phyloP scores from a whole-genome alignment of 495 filamentous ascomycete species.

The Umbilicaria muhlenbergii region DNA sequence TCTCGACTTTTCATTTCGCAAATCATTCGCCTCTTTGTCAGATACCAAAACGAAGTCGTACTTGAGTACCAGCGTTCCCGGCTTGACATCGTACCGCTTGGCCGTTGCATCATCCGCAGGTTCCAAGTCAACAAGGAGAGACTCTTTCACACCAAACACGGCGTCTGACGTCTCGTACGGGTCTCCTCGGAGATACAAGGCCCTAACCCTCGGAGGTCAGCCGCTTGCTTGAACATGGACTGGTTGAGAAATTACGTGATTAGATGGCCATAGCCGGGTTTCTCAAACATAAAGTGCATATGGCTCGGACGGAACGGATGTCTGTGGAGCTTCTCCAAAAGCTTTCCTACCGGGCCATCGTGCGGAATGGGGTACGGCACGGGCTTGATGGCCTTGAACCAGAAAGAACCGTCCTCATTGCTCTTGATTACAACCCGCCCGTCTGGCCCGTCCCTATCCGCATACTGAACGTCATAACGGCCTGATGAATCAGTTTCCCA shows the following conservation, averaged over 20 bases:
- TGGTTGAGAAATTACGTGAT: constrained; percentile 53
- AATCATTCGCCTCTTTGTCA: constrained; percentile 49
- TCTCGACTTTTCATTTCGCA: constrained; percentile 55
- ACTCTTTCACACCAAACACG: constrained; percentile 86
- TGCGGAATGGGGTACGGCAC: constrained; percentile 83
- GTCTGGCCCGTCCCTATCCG: constrained; percentile 52
- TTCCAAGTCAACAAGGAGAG: constrained; percentile 56
- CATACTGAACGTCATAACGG: constrained; percentile 81
- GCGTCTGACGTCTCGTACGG: constrained; percentile 85
- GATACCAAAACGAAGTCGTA: constrained; percentile 67
- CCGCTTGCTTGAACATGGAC: not conserved
- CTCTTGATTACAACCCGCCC: constrained; percentile 66
- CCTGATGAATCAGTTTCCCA: constrained; percentile 88
- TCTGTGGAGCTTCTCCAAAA: constrained; percentile 52
- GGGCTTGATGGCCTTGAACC: constrained; percentile 77
- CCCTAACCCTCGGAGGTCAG: constrained; percentile 23
- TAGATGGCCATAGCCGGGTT: constrained; percentile 67
- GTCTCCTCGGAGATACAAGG: constrained; percentile 69
- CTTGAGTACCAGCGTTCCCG: constrained; percentile 37
- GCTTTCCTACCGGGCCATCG: constrained; percentile 75
- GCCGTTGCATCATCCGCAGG: constrained; percentile 45
- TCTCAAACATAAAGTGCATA: constrained; percentile 93
- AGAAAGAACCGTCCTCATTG: constrained; percentile 58
- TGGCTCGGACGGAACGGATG: constrained; percentile 77
- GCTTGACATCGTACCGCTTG: constrained; percentile 37